Base-by-base conservation (phyloP, 768 basidiomycete genomes). In the Russula emetica region DNA sequence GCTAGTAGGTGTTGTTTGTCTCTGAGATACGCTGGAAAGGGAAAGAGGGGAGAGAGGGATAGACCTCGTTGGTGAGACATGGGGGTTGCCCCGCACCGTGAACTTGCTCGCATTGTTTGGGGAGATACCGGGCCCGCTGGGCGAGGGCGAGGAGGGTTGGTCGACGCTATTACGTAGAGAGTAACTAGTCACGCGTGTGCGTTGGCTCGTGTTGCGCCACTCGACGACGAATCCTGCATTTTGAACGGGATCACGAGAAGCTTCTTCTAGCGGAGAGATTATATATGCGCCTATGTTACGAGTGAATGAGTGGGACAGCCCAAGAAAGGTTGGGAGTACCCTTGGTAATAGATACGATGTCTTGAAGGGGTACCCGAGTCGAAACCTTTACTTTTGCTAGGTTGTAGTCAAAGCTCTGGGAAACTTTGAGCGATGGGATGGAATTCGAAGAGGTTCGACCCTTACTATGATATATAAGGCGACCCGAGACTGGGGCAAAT, bases 311-410 rank as follows among this genome's bases (percentile, higher is more conserved):
- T 44, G 20, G 20, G 22, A 56, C 22, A 53, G 49, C 18, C 26
- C 61, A 10, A 30, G n/a, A 26, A 49, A 50, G 22, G 22, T 22
- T 44, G 40, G 44, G 63, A 72, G 18, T 44, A 88, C 94, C 96
- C 82, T 90, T 92, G 57, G 82, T 83, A 22, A 99, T 86, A 24
- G 79, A 77, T 32, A 82, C 77, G 69, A 98, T 85, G 71, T 91
- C 89, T 53, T 84, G 84, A 45, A 97, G 82, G 2, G 94, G 95
- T 55, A 98, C 85, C 47, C 95, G 86, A 69, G 88, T 94, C 77
- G 90, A 96, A 64, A 87, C 76, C 72, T 91, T 88, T 55, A 98
- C 92, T 74, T 98, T 94, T 72, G 92, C 92, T 61, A 96, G 83
- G 72, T 83, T 83, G 82, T 94, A 96, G 75, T 97, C 94, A 71